Evolutionary conservation across 306 rosid species (phyloP).

Genomic region (Fragaria iinumae): DNA sequence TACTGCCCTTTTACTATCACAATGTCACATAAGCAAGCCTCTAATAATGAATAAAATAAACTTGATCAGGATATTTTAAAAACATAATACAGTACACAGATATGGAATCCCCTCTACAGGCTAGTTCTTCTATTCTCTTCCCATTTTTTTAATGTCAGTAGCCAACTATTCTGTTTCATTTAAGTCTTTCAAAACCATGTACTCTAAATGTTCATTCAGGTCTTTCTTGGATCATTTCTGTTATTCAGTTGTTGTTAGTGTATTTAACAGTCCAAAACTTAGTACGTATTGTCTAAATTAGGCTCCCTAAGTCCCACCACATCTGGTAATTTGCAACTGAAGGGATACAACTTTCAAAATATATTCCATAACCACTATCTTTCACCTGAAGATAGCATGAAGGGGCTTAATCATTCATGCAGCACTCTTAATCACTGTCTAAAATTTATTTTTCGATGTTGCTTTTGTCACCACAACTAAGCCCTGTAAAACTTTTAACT

Average conservation of each 20-base stretch:
- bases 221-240: background rate
- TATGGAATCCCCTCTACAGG: background rate
- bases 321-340: conserved; percentile 1
- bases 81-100: background rate
- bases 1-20: background rate
- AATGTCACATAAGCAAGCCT: background rate
- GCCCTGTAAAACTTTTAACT: background rate
- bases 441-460: background rate
- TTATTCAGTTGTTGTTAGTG: background rate
- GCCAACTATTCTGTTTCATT: background rate
- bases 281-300: background rate
- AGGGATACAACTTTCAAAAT: background rate
- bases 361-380: background rate
- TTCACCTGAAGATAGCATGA: background rate
- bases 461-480: background rate
- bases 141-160: background rate
- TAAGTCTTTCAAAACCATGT: background rate
- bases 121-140: background rate
- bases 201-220: background rate
- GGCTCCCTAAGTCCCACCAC: background rate
- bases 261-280: background rate
- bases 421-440: background rate
- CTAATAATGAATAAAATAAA: background rate
- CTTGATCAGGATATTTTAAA: background rate
- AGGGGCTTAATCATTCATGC: background rate